Evolutionary conservation across 75 land plant genomes (phyloP), one percentile per base, ranked within the genome.

Genomic region (Pseudotsuga menziesii): DNA sequence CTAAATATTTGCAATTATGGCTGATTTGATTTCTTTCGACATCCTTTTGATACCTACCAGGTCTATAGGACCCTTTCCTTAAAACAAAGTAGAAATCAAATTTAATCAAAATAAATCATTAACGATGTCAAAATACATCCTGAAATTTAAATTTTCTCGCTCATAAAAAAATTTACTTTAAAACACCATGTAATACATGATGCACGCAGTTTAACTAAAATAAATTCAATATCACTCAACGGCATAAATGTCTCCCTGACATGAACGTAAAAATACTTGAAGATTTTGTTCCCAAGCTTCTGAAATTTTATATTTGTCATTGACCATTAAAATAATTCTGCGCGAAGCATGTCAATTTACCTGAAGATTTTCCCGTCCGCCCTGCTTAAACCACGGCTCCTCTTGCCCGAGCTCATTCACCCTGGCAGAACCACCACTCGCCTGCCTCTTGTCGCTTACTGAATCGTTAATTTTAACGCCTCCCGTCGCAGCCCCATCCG

Each of bases 341-440:
- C 66, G 16, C 48, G 32, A 26, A 76, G 26, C 15, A 59, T n/a
- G 75, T 54, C 57, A n/a, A 36, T 25, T 27, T 60, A 96, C 99
- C 93, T 89, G 82, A 48, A 86, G 75, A 39, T 87, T 59, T 14
- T 85, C 78, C 13, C 62, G 11, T 8, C 29, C 84, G n/a, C 29
- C 85, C 48, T 78, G 77, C 88, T 89, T 94, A 75, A 97, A 97
- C 99, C 99, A 97, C 2, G 98, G 92, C 17, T 94, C 99, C 78
- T 97, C 99, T 73, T 92, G 87, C 29, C 91, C 95, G 77, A 97
- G 88, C 76, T 88, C 85, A 78, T 96, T 91, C 32, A 95, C 80
- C 35, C 76, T 87, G 36, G 77, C 86, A 84, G 61, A 79, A 77
- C 11, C 13, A 26, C 4, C 66, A 29, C 52, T 16, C 27, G 56